Base-by-base conservation (phyloP, 1,139 yeast species). In the Hyphopichia wangnamkhiaoensis region DNA sequence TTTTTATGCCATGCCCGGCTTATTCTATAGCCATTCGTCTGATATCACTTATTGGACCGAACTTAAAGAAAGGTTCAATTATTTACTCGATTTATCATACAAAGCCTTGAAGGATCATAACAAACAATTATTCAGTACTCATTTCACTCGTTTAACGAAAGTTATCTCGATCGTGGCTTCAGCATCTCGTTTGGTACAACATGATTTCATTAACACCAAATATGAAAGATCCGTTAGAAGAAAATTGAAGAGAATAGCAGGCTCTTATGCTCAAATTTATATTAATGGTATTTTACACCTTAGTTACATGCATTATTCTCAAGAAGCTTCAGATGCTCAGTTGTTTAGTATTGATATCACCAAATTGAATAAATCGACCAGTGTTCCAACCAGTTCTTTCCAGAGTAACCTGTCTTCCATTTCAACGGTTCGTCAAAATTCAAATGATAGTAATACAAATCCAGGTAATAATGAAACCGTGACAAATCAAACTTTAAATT, bases 1-100 rank as follows among this genome's bases (percentile, higher is more conserved):
- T 5, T 63, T 72, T 35, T 72, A 67, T 47, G 53, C 71, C 7
- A 56, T 65, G 51, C 65, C 68, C 5, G 61, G 62, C 8, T 54
- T 79, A 15, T 82, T 83, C 53, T 82, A 81, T 52, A 68, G 68
- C 37, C 80, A 79, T 41, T 71, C 79, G 5, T 59, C 74, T 1
- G 91, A 84, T 54, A 60, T 82, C 19, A 61, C 69, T n/a, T 65
- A 68, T 8, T 84, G 90, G 90, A 64, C 75, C 2, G 76, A 72
- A 14, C 55, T 82, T 28, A 62, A 68, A 34, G 74, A 73, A 35
- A 64, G 69, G 9, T 68, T 81, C 37, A 58, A 68, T 9, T 69
- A 67, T 43, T 63, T 76, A 31, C 59, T 81, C 27, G 76, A 74
- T 31, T 53, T 76, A 40, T 61, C 79, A 0, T 54, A 71, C 37